Percentiles rank a stretch among this genome's conserved stretches.
These are phyloP conservation scores for Tanozyma kutaoensis DNA, from an alignment of 805 yeast genomes.

Conservation along the genomic window DNA sequence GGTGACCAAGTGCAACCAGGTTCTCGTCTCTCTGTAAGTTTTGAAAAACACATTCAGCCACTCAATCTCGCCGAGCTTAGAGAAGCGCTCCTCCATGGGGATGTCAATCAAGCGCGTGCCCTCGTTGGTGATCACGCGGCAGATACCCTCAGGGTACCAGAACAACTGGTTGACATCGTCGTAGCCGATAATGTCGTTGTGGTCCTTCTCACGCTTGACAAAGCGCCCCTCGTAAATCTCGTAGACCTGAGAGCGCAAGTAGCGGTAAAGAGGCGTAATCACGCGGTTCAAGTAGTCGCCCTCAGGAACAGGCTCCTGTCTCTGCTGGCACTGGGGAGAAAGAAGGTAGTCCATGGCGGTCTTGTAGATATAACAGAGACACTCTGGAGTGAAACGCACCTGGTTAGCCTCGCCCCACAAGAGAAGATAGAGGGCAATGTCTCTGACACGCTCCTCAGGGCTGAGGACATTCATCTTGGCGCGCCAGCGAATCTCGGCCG, in stretches of 20 bases:
- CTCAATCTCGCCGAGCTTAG: conserved; percentile 78
- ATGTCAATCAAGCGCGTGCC: conserved; percentile 85
- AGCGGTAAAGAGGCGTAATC: conserved; percentile 80
- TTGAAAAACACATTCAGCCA: conserved; percentile 92
- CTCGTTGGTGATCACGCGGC: conserved; percentile 82
- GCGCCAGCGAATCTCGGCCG: conserved; percentile 84
- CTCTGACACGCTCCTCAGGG: conserved; percentile 74
- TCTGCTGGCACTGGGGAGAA: conserved; percentile 85
- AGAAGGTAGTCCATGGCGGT: conserved; percentile 83
- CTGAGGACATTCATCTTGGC: conserved; percentile 59
- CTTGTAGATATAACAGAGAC: conserved; percentile 88
- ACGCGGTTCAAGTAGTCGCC: conserved; percentile 88
- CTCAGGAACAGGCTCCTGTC: conserved; percentile 71
- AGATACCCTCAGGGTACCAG: conserved; percentile 99
- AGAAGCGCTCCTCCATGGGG: conserved; percentile 81
- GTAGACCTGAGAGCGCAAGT: conserved; percentile 68
- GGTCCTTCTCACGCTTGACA: conserved; percentile 77
- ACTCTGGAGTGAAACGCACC: conserved; percentile 78
- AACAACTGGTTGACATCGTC: conserved; percentile 98
- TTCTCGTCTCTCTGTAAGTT: conserved; percentile 89
- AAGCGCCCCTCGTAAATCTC: conserved; percentile 73
- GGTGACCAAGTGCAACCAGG: conserved; percentile 93
- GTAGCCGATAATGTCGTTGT: conserved; percentile 73
- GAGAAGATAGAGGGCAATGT: conserved; percentile 59
- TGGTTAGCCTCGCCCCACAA: conserved; percentile 90